A percentile compares a stretch with the other conserved stretches of the same genome.
These are phyloP conservation scores for Rhizopogon vinicolor DNA, from an alignment of 768 basidiomycete genomes.

Conservation along the genomic window DNA sequence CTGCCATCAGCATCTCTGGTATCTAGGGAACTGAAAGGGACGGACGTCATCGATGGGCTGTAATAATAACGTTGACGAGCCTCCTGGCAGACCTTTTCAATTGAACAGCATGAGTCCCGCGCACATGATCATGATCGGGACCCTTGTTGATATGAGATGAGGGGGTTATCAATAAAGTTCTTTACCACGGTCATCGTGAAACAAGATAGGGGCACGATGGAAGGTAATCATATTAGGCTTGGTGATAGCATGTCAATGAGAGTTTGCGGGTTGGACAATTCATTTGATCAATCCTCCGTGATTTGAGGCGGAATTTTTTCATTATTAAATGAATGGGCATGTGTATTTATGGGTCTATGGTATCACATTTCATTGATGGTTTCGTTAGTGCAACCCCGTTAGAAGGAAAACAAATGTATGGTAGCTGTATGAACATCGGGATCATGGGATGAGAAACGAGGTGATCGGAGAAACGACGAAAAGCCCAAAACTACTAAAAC, in stretches of 20 bases:
- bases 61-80: not conserved
- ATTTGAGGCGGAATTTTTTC: not conserved
- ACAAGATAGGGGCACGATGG: not conserved
- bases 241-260: not conserved
- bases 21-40: not conserved
- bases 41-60: not conserved
- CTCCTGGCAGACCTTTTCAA: not conserved
- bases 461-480: not conserved
- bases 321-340: not conserved
- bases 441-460: not conserved
- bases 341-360: not conserved
- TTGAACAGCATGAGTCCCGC: not conserved
- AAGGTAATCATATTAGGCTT: not conserved
- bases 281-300: not conserved
- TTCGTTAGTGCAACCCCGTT: not conserved
- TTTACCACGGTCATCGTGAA: not conserved
- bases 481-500: not conserved
- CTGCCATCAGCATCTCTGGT: not conserved
- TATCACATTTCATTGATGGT: not conserved
- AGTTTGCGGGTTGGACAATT: not conserved
- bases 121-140: not conserved
- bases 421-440: not conserved
- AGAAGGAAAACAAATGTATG: not conserved
- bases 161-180: not conserved
- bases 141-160: not conserved